These are phyloP conservation scores for Pistacia vera DNA, from an alignment of 345 rosid species.

Conservation along the genomic window DNA sequence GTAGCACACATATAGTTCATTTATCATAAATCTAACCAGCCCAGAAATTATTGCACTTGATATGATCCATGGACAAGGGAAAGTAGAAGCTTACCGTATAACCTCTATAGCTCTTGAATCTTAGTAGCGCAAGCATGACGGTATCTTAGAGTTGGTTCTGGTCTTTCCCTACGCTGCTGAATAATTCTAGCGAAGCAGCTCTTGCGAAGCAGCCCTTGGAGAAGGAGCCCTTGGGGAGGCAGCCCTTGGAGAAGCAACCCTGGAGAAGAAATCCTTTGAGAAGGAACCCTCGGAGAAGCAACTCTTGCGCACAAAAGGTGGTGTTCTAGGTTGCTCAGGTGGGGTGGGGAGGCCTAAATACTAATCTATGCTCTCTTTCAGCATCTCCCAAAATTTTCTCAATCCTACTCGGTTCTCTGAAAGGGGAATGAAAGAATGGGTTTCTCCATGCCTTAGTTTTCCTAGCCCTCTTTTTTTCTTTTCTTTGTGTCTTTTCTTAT, in stretches of 20 bases:
- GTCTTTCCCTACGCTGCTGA: slow-evolving; percentile 56
- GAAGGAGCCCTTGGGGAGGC: slow-evolving; percentile 53
- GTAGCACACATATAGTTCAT: no score
- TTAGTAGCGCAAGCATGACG: slow-evolving; percentile 71
- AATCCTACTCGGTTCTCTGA: slow-evolving; percentile 87
- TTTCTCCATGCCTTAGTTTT: slow-evolving; percentile 63
- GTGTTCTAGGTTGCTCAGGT: slow-evolving; percentile 49
- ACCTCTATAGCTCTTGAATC: slow-evolving; percentile 90
- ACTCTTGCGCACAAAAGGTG: slow-evolving; percentile 51
- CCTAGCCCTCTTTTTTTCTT: slow-evolving; percentile 73
- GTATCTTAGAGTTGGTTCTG: slow-evolving; percentile 63
- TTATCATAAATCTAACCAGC: background rate
- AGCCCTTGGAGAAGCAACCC: slow-evolving; percentile 56
- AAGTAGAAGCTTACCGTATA: slow-evolving; percentile 62
- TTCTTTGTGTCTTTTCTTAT: slow-evolving; percentile 53
- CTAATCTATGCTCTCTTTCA: slow-evolving; percentile 75
- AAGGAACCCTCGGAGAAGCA: slow-evolving; percentile 53
- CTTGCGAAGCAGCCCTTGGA: slow-evolving; percentile 37
- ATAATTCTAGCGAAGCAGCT: slow-evolving; percentile 38
- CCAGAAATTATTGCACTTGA: background rate
- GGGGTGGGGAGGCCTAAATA: slow-evolving; percentile 77
- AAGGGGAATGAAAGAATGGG: slow-evolving; percentile 81
- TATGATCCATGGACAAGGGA: background rate
- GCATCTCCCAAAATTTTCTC: slow-evolving; percentile 94
- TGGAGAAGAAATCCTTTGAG: no score